phyloP scores from a whole-genome alignment of 345 rosid genomes.

The Isatis tinctoria region DNA sequence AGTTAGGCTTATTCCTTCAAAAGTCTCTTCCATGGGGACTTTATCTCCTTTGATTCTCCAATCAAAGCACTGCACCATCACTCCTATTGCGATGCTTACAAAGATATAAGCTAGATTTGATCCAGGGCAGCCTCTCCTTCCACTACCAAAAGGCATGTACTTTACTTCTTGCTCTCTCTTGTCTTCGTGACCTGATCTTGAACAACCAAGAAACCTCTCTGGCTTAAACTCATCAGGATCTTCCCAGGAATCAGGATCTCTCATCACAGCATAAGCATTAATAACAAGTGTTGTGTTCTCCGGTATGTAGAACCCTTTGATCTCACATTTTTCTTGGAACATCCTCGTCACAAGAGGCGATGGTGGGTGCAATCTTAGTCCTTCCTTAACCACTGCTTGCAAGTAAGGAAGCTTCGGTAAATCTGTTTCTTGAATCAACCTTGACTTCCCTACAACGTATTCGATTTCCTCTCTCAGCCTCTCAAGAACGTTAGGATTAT shows the following conservation, averaged over 20 bases:
- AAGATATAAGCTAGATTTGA: background rate
- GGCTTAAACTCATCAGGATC: background rate
- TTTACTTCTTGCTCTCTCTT: background rate
- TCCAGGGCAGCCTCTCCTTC: background rate
- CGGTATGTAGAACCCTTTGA: background rate
- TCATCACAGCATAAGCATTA: conserved; percentile 46
- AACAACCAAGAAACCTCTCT: conserved; percentile 4
- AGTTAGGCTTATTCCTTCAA: background rate
- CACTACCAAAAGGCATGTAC: background rate
- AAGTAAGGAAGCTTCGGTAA: background rate
- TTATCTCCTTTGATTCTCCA: background rate
- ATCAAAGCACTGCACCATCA: background rate
- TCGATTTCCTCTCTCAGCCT: background rate
- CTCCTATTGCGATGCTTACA: background rate
- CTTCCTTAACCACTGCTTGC: background rate
- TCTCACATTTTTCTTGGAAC: background rate
- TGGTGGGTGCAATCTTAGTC: background rate
- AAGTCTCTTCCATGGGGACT: background rate
- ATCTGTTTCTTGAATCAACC: background rate
- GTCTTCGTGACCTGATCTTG: background rate
- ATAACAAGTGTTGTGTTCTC: background rate
- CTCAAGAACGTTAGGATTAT: background rate
- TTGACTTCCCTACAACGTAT: background rate
- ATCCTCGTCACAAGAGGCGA: background rate
- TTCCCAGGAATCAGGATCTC: conserved; percentile 25